Evolutionary conservation across 345 rosid genomes (phyloP).

Genomic region (Salix viminalis): DNA sequence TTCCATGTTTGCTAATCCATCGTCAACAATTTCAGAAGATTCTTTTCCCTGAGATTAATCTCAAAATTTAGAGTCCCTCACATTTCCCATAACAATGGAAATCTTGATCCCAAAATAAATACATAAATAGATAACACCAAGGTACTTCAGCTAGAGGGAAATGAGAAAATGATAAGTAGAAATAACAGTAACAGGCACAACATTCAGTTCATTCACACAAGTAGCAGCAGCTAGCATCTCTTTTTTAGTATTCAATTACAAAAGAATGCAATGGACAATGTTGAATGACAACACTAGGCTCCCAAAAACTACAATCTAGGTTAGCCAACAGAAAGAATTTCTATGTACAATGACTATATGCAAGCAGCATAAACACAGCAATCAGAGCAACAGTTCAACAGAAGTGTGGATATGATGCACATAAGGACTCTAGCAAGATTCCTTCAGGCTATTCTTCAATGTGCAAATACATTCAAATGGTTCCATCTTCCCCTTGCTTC

Average conservation of each 20-base stretch:
- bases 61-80: conserved; percentile 15
- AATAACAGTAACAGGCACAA: conserved; percentile 1
- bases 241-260: conserved; percentile 11
- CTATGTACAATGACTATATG: conserved; percentile 21
- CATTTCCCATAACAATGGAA: background rate
- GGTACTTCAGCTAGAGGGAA: background rate
- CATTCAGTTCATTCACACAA: conserved; percentile 5
- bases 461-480: conserved; percentile 57
- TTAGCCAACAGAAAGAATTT: conserved; percentile 13
- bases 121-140: background rate
- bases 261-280: conserved; percentile 6
- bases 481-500: conserved; percentile 60
- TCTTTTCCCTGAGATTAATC: conserved; percentile 49
- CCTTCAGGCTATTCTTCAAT: conserved; percentile 42
- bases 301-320: background rate
- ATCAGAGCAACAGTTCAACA: conserved; percentile 23
- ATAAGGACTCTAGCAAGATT: conserved; percentile 38
- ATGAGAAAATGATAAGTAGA: background rate
- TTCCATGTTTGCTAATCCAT: conserved; percentile 22
- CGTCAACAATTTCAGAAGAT: conserved; percentile 26
- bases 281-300: background rate
- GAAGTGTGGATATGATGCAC: conserved; percentile 28
- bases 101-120: background rate
- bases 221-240: background rate
- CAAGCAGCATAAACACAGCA: conserved; percentile 12